phyloP scores from a whole-genome alignment of 2,329 filamentous ascomycete genomes.

The Cryphonectria parasitica region DNA sequence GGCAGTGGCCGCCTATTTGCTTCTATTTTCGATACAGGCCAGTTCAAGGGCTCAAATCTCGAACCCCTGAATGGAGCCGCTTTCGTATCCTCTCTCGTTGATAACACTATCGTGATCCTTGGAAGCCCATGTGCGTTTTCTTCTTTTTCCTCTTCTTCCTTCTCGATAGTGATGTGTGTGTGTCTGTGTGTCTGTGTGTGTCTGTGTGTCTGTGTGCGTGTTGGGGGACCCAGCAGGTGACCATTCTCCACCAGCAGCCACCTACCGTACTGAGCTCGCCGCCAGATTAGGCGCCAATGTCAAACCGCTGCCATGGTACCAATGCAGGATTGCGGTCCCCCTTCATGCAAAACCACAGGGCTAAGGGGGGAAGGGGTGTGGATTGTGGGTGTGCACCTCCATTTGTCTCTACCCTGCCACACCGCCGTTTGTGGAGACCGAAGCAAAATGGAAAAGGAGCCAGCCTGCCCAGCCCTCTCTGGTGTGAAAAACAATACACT shows the following conservation, averaged over 20 bases:
- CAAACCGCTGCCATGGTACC: neutral
- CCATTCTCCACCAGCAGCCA: neutral
- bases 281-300: conserved; percentile 2
- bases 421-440: conserved; percentile 24
- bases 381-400: conserved; percentile 3
- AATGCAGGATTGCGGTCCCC: neutral
- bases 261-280: neutral
- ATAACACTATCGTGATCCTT: conserved; percentile 6
- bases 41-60: neutral
- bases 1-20: conserved; percentile 10
- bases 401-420: conserved; percentile 21
- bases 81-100: neutral
- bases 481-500: conserved; percentile 1
- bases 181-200: neutral
- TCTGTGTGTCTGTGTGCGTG: neutral
- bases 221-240: neutral
- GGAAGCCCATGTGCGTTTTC: neutral
- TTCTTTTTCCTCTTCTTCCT: neutral
- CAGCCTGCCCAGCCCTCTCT: conserved; percentile 8
- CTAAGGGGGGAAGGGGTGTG: neutral
- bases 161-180: neutral
- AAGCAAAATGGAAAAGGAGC: conserved; percentile 6
- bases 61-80: conserved; percentile 1
- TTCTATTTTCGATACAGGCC: conserved; percentile 23
- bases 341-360: neutral